Evolutionary conservation across 345 rosid genomes (phyloP).

Genomic region (Trapa bicornis): DNA sequence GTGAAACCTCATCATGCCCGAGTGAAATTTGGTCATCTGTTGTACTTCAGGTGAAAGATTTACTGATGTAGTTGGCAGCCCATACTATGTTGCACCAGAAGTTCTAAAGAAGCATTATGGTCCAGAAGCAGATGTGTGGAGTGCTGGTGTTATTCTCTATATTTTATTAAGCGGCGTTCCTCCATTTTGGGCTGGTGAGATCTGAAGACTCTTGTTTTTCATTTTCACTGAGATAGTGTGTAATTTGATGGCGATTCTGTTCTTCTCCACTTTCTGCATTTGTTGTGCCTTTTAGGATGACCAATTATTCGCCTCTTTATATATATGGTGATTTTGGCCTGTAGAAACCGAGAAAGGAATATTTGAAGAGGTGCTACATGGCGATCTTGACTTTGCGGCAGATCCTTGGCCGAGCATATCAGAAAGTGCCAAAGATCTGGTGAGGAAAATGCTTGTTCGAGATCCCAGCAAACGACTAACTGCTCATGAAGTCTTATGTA

Average conservation of each 20-base stretch:
- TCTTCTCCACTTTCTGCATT: neutral
- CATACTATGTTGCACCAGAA: constrained; percentile 91
- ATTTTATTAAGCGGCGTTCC: constrained; percentile 85
- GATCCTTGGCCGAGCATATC: constrained; percentile 92
- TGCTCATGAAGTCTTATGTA: constrained; percentile 76
- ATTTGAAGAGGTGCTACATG: constrained; percentile 76
- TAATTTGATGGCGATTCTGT: neutral
- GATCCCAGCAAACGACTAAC: constrained; percentile 69
- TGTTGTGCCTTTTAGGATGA: neutral
- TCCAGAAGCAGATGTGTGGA: constrained; percentile 91
- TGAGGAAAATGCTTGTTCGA: constrained; percentile 69
- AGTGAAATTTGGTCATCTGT: neutral
- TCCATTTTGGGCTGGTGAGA: constrained; percentile 89
- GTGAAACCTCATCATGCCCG: neutral
- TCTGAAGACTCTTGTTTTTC: neutral
- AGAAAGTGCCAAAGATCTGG: constrained; percentile 79
- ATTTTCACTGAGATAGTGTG: neutral
- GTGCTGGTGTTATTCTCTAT: constrained; percentile 86
- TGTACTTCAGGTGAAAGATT: constrained; percentile 50
- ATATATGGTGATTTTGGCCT: constrained; percentile 6
- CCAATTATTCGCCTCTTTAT: constrained; percentile 3
- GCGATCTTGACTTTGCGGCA: constrained; percentile 69
- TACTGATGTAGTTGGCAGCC: constrained; percentile 81
- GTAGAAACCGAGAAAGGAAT: constrained; percentile 79
- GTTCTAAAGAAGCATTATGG: constrained; percentile 67